Evolutionary conservation across 164 flowering plant species (phyloP).

Genomic region (Chimonanthus praecox): DNA sequence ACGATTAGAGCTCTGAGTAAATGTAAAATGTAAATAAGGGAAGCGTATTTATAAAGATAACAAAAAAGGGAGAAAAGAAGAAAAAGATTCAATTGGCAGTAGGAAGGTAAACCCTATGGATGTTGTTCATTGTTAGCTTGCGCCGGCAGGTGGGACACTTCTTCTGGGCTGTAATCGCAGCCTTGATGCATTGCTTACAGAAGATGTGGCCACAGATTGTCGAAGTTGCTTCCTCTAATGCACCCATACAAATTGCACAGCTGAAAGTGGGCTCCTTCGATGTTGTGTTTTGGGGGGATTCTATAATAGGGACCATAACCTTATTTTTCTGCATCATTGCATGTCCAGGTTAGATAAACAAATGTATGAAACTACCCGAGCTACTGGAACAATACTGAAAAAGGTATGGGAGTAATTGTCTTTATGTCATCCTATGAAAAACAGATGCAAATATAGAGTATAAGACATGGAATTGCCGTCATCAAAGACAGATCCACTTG

Average conservation of each 20-base stretch:
- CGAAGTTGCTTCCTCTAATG: constrained; percentile 63
- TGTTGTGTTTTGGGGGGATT: constrained; percentile 8
- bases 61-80: too few relatives aligned
- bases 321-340: constrained; percentile 28
- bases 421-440: too few relatives aligned
- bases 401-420: too few relatives aligned
- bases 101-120: constrained; percentile 78
- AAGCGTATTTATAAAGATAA: too few relatives aligned
- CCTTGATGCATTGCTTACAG: constrained; percentile 74
- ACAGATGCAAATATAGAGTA: too few relatives aligned
- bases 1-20: too few relatives aligned
- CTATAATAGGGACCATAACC: not conserved
- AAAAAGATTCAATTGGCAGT: constrained; percentile 20
- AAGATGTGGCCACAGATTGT: constrained; percentile 96
- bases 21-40: too few relatives aligned
- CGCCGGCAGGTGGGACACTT: constrained; percentile 90
- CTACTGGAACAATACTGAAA: too few relatives aligned
- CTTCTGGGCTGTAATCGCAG: constrained; percentile 50
- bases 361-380: too few relatives aligned
- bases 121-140: constrained; percentile 45
- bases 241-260: constrained; percentile 83
- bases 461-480: too few relatives aligned
- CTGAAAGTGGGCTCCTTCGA: constrained; percentile 58
- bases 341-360: not conserved
- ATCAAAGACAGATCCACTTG: too few relatives aligned